These are phyloP conservation scores for Ophiobolus disseminans DNA, from an alignment of 2,329 filamentous ascomycete species.

Conservation along the genomic window DNA sequence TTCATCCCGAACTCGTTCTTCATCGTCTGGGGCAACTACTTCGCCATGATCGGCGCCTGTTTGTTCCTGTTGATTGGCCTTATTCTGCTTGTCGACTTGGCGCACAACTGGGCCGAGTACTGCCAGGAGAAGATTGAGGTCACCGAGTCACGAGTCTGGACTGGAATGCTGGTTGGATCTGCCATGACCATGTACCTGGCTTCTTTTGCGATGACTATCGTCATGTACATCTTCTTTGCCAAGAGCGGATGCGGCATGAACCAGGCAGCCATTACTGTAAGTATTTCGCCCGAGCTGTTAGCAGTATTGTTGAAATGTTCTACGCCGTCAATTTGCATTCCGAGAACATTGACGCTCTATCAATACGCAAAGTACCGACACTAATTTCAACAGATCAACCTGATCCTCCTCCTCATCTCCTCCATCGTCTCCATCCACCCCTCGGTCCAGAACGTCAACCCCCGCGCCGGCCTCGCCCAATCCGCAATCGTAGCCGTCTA, in stretches of 20 bases:
- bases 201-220: constrained; percentile 89
- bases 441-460: constrained; percentile 86
- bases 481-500: constrained; percentile 97
- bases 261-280: constrained; percentile 84
- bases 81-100: constrained; percentile 90
- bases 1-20: constrained; percentile 96
- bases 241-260: constrained; percentile 87
- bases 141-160: constrained; percentile 83
- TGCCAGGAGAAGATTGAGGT: constrained; percentile 93
- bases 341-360: background rate
- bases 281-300: too few species aligned
- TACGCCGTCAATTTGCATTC: too few species aligned
- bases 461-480: constrained; percentile 93
- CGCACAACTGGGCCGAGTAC: constrained; percentile 96
- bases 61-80: constrained; percentile 92
- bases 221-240: constrained; percentile 98
- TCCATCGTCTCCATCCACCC: constrained; percentile 90
- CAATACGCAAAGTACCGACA: background rate
- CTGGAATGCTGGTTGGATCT: constrained; percentile 85
- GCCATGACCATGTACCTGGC: constrained; percentile 92
- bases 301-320: too few species aligned
- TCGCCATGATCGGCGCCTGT: constrained; percentile 86
- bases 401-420: constrained; percentile 80
- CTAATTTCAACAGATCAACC: constrained; percentile 67
- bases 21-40: constrained; percentile 93